Base-by-base conservation (phyloP, 208 protist species). In the Wallacemonas collosoma region DNA sequence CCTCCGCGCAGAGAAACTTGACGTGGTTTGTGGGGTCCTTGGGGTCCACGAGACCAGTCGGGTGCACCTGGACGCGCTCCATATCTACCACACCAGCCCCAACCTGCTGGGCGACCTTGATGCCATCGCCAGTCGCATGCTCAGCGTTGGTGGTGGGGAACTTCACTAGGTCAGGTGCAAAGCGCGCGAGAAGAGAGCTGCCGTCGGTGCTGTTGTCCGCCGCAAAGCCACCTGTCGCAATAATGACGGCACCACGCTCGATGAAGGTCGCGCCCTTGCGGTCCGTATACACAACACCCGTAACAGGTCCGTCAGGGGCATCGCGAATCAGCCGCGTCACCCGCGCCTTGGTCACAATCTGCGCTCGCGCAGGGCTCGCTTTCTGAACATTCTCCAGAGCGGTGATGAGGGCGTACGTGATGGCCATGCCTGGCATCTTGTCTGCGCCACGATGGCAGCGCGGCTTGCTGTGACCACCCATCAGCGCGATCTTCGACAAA, bases 1-100 rank as follows among this genome's bases (percentile, higher is more conserved):
- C 96, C 83, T 99, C 98, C 11, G 97, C 93, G 44, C 90, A 94
- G 9, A 99, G 91, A 61, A 97, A 97, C 84, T 98, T 98, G 35
- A 85, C 82, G 40, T 79, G 79, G 44, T 82, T 85, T 38, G 68
- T 67, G 0, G 96, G 97, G 48, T 98, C 81, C 51, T 69, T 80
- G 9, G 93, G 94, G 73, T 98, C 80, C 15, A 99, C 83, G 43
- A 99, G 93, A 47, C 88, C 92, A 41, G 96, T 98, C 7, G 98
- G 98, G 78, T 99, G 97, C 9, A 99, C 78, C 79, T 95, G 88
- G 26, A 94, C 82, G 36, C 72, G 67, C 48, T 89, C 81, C 86
- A 91, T 89, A 45, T 94, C 88, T 36, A 87, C 74, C 40, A 88
- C 71, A 9, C 69, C 61, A 11, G 81, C 84, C 15, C 86, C 92